Evolutionary conservation across 768 basidiomycete genomes (phyloP).

Genomic region (Rhizopogon roseolus): DNA sequence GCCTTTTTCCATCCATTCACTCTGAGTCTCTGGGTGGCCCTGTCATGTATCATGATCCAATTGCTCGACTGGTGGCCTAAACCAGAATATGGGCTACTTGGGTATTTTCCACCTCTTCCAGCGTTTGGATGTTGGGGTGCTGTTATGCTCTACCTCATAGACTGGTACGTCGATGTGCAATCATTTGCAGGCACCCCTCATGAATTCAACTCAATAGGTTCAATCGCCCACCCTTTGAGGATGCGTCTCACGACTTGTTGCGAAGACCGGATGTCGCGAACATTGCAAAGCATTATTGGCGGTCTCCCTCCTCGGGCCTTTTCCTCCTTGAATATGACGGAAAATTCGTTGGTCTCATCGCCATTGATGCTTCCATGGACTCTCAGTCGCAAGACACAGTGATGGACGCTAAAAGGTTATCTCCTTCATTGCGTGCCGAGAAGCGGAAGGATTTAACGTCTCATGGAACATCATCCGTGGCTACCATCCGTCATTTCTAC

Average conservation of each 20-base stretch:
- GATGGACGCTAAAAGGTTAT: conserved; percentile 17
- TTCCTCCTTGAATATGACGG: conserved; percentile 62
- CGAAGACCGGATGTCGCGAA: conserved; percentile 51
- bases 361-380: conserved; percentile 56
- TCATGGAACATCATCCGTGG: conserved; percentile 42
- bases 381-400: conserved; percentile 24
- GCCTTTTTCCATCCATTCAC: conserved; percentile 60
- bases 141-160: conserved; percentile 60
- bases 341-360: conserved; percentile 63
- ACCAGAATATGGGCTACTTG: conserved; percentile 34
- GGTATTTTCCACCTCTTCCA: conserved; percentile 58
- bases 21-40: conserved; percentile 53
- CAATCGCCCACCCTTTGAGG: conserved; percentile 67
- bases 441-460: conserved; percentile 13
- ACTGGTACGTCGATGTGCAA: conserved; percentile 50
- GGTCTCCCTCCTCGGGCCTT: conserved; percentile 59
- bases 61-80: conserved; percentile 68
- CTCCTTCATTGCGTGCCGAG: conserved; percentile 9
- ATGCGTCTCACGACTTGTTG: conserved; percentile 44
- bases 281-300: conserved; percentile 50
- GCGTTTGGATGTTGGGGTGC: conserved; percentile 60
- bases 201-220: conserved; percentile 40
- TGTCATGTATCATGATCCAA: conserved; percentile 56
- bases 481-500: conserved; percentile 70
- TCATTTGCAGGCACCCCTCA: background rate